Conservation (phyloP, 2,329 filamentous ascomycete genomes). For the Coleophoma eucalyptorum region DNA sequence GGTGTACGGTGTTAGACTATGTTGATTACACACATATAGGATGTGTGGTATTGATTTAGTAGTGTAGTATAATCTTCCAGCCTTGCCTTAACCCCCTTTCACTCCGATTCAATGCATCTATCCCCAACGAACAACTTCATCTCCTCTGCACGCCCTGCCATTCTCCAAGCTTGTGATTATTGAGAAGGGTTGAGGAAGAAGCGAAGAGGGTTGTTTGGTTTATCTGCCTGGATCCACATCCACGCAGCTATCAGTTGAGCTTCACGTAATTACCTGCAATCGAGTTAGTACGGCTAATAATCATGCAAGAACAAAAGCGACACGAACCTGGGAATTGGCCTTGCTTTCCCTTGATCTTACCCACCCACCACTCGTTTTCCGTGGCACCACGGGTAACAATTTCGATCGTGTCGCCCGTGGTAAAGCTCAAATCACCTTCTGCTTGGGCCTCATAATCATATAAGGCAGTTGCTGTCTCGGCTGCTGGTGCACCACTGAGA, state of each 20-base stretch:
- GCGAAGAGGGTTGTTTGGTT: background rate
- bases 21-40: no score
- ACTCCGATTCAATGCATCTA: no score
- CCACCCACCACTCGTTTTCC: slow-evolving; percentile 96
- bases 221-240: background rate
- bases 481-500: slow-evolving; percentile 59
- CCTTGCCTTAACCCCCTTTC: no score
- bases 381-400: slow-evolving; percentile 81
- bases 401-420: slow-evolving; percentile 84
- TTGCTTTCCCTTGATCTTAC: slow-evolving; percentile 71
- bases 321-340: slow-evolving; percentile 91
- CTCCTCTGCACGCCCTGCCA: no score
- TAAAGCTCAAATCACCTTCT: slow-evolving; percentile 89
- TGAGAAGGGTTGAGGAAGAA: no score
- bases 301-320: background rate
- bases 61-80: no score
- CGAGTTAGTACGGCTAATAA: slow-evolving; percentile 10
- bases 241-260: slow-evolving; percentile 23
- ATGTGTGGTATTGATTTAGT: no score
- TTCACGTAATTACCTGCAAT: slow-evolving; percentile 47
- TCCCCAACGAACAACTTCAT: no score
- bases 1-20: no score
- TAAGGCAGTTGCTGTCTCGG: slow-evolving; percentile 81
- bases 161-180: no score
- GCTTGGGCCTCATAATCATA: slow-evolving; percentile 97